Percentiles rank a stretch among this genome's conserved stretches.
These are phyloP conservation scores for Stenocarpella maydis DNA, from an alignment of 2,329 filamentous ascomycete species.

Conservation along the genomic window DNA sequence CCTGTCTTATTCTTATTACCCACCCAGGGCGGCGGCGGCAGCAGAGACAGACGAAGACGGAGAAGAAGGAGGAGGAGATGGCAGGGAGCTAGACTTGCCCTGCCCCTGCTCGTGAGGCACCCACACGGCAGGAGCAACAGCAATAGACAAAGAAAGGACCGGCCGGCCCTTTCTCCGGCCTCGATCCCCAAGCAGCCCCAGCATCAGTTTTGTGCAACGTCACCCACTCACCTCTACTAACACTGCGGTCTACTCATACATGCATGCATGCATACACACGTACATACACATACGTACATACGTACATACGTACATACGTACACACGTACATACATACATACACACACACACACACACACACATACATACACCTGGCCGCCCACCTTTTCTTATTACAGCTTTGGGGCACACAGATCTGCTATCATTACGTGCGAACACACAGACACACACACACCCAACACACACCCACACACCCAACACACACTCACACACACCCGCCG, in stretches of 20 bases:
- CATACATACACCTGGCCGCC: neutral
- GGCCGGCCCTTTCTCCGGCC: constrained; percentile 4
- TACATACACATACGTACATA: too few species aligned
- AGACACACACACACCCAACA: neutral
- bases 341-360: too few species aligned
- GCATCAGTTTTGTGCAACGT: constrained; percentile 8
- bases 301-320: neutral
- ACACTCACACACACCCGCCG: neutral
- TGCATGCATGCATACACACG: too few species aligned
- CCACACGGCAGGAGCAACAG: neutral
- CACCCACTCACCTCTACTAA: neutral
- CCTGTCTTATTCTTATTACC: neutral
- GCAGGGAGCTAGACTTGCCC: constrained; percentile 8
- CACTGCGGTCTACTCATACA: too few species aligned
- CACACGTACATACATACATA: too few species aligned
- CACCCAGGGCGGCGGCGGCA: neutral
- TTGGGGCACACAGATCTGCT: neutral
- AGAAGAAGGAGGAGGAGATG: too few species aligned
- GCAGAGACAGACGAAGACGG: too few species aligned
- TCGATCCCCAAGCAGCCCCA: constrained; percentile 20
- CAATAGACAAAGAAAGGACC: constrained; percentile 16
- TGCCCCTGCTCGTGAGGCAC: constrained; percentile 15
- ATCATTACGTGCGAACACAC: constrained; percentile 9
- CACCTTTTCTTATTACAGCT: too few species aligned
- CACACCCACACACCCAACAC: neutral